Percentiles rank a stretch among this genome's conserved stretches.
These are phyloP conservation scores for Penicillium silybi DNA, from an alignment of 495 filamentous ascomycete species.

Conservation along the genomic window DNA sequence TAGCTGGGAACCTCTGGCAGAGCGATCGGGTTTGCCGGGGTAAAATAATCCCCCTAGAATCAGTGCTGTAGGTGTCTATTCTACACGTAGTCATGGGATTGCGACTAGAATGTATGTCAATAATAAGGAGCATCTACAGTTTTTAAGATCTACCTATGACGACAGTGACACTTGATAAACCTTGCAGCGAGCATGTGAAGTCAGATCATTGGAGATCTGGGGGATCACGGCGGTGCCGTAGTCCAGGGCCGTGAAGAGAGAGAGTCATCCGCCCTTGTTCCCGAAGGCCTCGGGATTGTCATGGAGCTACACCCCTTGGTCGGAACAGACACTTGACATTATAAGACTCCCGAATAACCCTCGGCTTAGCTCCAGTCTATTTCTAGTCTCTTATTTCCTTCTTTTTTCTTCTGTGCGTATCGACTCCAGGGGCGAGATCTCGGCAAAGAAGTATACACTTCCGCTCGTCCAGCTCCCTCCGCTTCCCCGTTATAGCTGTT, in stretches of 20 bases:
- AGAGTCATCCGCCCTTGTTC: conserved; percentile 24
- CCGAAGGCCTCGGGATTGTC: conserved; percentile 32
- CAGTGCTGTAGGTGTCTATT: not conserved
- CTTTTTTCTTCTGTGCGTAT: not conserved
- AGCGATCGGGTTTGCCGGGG: conserved; percentile 3
- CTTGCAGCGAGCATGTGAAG: conserved; percentile 18
- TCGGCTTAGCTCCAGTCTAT: conserved; percentile 1
- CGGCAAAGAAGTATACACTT: conserved; percentile 21
- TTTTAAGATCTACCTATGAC: conserved; percentile 12
- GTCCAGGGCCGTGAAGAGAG: conserved; percentile 5
- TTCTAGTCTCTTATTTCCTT: not conserved
- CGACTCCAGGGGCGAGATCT: not conserved
- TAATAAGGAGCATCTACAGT: not conserved
- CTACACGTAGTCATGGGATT: no score
- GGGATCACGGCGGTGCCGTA: conserved; percentile 3
- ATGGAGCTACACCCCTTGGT: conserved; percentile 3
- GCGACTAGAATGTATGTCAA: not conserved
- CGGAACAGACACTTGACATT: conserved; percentile 7
- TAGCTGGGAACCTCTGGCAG: conserved; percentile 6
- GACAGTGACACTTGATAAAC: conserved; percentile 6
- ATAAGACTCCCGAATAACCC: conserved; percentile 11
- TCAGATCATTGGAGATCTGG: conserved; percentile 18
- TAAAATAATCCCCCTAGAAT: conserved; percentile 5
- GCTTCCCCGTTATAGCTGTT: conserved; percentile 37
- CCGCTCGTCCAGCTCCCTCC: conserved; percentile 46